Evolutionary conservation across 1,284 basidiomycete genomes (phyloP).

Genomic region (Cutaneotrichosporon cyanovorans): DNA sequence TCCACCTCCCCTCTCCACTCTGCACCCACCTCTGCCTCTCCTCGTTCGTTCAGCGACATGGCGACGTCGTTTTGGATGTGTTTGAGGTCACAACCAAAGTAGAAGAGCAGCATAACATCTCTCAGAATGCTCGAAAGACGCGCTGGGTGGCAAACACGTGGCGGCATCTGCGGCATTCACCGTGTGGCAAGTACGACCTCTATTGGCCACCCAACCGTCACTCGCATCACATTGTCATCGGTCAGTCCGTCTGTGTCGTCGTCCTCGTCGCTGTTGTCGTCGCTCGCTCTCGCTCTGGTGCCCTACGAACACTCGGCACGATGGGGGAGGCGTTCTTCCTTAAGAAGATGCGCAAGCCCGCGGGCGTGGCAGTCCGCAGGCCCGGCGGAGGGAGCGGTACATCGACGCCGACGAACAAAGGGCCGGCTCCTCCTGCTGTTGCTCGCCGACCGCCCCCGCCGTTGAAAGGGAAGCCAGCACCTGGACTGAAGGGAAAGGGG

Average conservation of each 20-base stretch:
- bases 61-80: neutral
- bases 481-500: no score
- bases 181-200: neutral
- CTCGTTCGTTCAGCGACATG: slow-evolving; percentile 23
- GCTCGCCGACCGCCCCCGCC: no score
- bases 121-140: neutral
- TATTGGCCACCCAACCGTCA: neutral
- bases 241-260: no score
- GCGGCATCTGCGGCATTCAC: neutral
- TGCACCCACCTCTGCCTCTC: slow-evolving; percentile 32
- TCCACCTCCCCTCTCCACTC: no score
- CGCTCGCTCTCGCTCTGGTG: no score
- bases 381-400: neutral
- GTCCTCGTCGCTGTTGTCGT: no score
- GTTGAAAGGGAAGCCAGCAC: no score
- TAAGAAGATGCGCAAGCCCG: slow-evolving; percentile 23
- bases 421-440: no score
- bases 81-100: no score
- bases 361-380: slow-evolving; percentile 1
- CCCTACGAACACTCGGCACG: neutral
- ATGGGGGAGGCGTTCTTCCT: slow-evolving; percentile 36
- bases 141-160: slow-evolving; percentile 4
- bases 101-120: neutral
- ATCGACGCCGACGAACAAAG: no score
- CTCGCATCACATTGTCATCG: neutral